Evolutionary conservation across 2,329 filamentous ascomycete species (phyloP), one percentile per base, ranked within the genome.

Genomic region (Sporothrix phasma): DNA sequence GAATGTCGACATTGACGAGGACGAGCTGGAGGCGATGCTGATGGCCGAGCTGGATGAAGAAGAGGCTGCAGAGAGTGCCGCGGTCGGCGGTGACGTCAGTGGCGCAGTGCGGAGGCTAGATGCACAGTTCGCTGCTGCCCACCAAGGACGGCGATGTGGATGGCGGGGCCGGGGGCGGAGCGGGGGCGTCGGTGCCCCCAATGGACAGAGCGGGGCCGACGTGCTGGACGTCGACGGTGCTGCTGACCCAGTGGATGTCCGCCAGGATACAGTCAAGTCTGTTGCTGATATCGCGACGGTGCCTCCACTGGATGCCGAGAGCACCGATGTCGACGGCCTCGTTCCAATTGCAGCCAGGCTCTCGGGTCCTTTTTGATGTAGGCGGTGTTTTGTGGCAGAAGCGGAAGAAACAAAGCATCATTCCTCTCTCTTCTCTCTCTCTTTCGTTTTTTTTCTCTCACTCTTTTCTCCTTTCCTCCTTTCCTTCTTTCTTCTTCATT

Each of bases 1-100:
- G 31, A 72, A 73, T 7, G 63, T 73, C n/a, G 78, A 78, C 47
- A 74, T 78, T 60, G 78, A 80, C 51, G 81, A 83, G 10, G 81
- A 82, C 62, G 79, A 86, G 69, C 73, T 87, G 59, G 86, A 87
- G 72, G 81, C 83, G 43, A 85, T 87, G 69, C 77, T 88, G 71
- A 76, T 85, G 70, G 84, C 84, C 1, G 85, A 83, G 67, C 76
- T 86, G 67, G 83, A 85, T 69, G 73, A 73, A 3, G 76, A 72
- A 67, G 63, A 60, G 61, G 51, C 65, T 64, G 54, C 66, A 66
- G 60, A 65, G 64, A 58, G 58, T 1, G 64, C 64, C 3, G 49
- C 24, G n/a, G 37, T 13, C 7, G 39, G 5, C 2, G 17, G 29
- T 7, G 43, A 5, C 41, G n/a, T 34, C 19, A 37, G 15, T 10